Evolutionary conservation across 768 basidiomycete genomes (phyloP).

Genomic region (Pisolithus tinctorius): DNA sequence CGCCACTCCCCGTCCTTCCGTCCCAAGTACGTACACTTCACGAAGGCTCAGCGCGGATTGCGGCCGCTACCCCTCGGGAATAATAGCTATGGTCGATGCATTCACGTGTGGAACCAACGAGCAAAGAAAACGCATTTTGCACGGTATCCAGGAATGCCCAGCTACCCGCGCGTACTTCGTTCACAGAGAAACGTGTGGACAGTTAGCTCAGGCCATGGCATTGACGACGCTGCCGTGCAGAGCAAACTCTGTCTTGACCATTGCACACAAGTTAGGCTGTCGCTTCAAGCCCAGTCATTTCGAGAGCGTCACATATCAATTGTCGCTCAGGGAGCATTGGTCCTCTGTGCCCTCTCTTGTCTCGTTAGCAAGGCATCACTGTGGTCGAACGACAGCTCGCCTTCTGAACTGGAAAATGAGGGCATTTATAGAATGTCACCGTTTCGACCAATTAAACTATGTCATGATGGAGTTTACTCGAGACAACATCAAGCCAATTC

Average conservation of each 20-base stretch:
- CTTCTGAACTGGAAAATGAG: conserved; percentile 68
- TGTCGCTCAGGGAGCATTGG: conserved; percentile 48
- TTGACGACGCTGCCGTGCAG: conserved; percentile 30
- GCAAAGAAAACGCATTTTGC: conserved; percentile 6
- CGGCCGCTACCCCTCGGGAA: conserved; percentile 17
- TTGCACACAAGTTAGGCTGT: conserved; percentile 46
- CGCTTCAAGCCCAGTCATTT: conserved; percentile 47
- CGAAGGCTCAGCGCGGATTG: background rate
- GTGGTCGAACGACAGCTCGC: conserved; percentile 42
- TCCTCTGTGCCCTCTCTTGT: conserved; percentile 40
- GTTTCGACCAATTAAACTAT: conserved; percentile 39
- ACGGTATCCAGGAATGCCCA: conserved; percentile 17
- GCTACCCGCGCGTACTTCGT: conserved; percentile 21
- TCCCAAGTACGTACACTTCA: background rate
- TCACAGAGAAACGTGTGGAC: conserved; percentile 25
- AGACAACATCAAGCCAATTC: conserved; percentile 41
- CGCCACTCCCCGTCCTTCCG: background rate
- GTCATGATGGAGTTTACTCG: conserved; percentile 46
- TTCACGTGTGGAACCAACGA: conserved; percentile 14
- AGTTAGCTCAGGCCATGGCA: conserved; percentile 30
- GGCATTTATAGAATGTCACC: conserved; percentile 49
- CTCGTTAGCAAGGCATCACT: conserved; percentile 41
- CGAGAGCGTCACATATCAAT: conserved; percentile 46
- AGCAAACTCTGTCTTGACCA: conserved; percentile 38
- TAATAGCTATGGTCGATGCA: conserved; percentile 21